Conservation (phyloP, 768 basidiomycete genomes). For the Tricholoma flavovirens region DNA sequence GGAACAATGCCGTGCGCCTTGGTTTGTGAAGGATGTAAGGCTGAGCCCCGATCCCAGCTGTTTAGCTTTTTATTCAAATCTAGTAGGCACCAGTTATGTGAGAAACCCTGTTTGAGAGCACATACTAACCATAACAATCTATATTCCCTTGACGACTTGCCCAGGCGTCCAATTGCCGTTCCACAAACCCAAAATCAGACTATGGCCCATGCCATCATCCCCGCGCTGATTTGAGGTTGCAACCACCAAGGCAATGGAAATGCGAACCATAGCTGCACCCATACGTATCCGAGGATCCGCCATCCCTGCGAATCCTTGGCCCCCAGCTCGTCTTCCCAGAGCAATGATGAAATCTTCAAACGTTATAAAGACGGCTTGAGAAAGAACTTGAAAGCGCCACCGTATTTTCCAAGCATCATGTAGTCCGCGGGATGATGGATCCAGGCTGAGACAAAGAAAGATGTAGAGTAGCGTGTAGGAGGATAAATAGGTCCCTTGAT, state of each 20-base stretch:
- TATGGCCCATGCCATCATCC: slow-evolving; percentile 10
- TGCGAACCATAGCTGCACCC: slow-evolving; percentile 22
- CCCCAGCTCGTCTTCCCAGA: slow-evolving; percentile 7
- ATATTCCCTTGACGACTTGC: neutral
- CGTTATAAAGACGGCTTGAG: slow-evolving; percentile 28
- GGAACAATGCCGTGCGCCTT: too few relatives aligned
- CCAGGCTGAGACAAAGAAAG: slow-evolving; percentile 28
- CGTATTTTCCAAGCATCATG: slow-evolving; percentile 22
- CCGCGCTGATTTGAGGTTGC: slow-evolving; percentile 7
- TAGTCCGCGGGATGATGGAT: slow-evolving; percentile 29
- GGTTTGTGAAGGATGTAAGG: too few relatives aligned
- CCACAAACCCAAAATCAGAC: slow-evolving; percentile 9
- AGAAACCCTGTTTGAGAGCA: too few relatives aligned
- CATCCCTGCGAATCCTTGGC: slow-evolving; percentile 1
- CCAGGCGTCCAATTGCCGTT: slow-evolving; percentile 10
- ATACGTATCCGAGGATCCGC: slow-evolving; percentile 21
- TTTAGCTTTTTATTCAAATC: too few relatives aligned
- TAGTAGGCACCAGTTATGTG: too few relatives aligned
- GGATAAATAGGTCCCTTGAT: slow-evolving; percentile 5
- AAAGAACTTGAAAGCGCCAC: slow-evolving; percentile 28
- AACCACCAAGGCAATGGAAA: slow-evolving; percentile 21
- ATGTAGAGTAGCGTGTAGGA: slow-evolving; percentile 16
- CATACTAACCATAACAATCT: neutral
- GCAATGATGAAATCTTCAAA: slow-evolving; percentile 19
- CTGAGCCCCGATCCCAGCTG: too few relatives aligned